Percentiles rank a stretch among this genome's conserved stretches.
phyloP scores from a whole-genome alignment of 352 stramenopile species.

The Poterioochromonas sp. region DNA sequence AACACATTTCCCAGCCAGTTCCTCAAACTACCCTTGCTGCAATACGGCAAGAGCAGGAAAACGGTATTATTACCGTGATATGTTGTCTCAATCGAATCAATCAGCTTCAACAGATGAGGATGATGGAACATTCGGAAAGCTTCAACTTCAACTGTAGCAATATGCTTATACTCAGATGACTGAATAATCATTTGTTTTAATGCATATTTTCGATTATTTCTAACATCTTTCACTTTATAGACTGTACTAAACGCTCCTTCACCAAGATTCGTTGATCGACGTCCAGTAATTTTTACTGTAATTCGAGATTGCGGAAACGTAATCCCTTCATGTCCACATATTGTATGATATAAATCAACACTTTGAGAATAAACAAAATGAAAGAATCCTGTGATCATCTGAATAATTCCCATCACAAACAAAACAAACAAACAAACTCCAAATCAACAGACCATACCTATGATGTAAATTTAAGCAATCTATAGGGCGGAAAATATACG shows the following conservation, averaged over 20 bases:
- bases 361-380: too few relatives aligned
- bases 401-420: too few relatives aligned
- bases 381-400: too few relatives aligned
- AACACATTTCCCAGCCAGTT: background rate
- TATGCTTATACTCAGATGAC: background rate
- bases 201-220: background rate
- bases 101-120: slow-evolving; percentile 4
- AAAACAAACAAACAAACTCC: too few relatives aligned
- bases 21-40: background rate
- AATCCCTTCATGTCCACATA: too few relatives aligned
- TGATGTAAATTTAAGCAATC: too few relatives aligned
- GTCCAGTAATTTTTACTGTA: too few relatives aligned
- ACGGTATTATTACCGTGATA: background rate
- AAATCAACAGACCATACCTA: too few relatives aligned
- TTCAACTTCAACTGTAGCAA: background rate
- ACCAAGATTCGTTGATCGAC: too few relatives aligned
- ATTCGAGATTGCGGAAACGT: too few relatives aligned
- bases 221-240: background rate
- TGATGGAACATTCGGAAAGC: slow-evolving; percentile 4
- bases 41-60: slow-evolving; percentile 5
- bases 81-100: background rate
- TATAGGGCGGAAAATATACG: too few relatives aligned
- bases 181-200: slow-evolving; percentile 12
- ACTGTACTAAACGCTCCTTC: slow-evolving; percentile 20
- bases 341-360: too few relatives aligned